Conservation (phyloP, 176 grass and related monocot genomes). For the Carex cristatella region DNA sequence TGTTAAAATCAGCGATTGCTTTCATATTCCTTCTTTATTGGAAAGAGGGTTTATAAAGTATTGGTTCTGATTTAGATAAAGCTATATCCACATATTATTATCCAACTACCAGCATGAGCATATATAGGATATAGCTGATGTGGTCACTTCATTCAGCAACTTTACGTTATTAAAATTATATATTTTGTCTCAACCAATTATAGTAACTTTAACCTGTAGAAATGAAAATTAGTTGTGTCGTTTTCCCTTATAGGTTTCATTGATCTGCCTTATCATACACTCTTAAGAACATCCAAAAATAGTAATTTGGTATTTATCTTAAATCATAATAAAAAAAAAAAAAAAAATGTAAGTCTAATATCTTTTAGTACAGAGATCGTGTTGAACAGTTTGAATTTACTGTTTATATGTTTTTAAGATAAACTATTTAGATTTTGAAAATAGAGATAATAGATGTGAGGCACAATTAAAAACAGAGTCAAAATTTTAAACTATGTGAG, state of each 20-base stretch:
- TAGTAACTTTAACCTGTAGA: not conserved
- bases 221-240: not conserved
- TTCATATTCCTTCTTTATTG: not conserved
- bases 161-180: not conserved
- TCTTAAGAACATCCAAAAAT: too few relatives aligned
- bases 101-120: not conserved
- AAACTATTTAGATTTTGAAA: too few relatives aligned
- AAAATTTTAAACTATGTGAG: too few relatives aligned
- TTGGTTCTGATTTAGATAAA: constrained; percentile 4
- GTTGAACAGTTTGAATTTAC: too few relatives aligned
- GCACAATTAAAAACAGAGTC: too few relatives aligned
- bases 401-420: too few relatives aligned
- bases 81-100: not conserved
- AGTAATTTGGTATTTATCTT: too few relatives aligned
- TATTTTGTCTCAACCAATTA: not conserved
- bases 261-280: too few relatives aligned
- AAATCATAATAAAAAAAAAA: too few relatives aligned
- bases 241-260: not conserved
- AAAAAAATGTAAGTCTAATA: too few relatives aligned
- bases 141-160: not conserved
- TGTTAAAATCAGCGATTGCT: not conserved
- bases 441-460: too few relatives aligned
- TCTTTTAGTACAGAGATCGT: too few relatives aligned
- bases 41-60: not conserved
- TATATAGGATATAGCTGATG: not conserved